A percentile compares a stretch with the other conserved stretches of the same genome.
Conservation (phyloP, 1,284 basidiomycete genomes). For the Sporisorium scitamineum region DNA sequence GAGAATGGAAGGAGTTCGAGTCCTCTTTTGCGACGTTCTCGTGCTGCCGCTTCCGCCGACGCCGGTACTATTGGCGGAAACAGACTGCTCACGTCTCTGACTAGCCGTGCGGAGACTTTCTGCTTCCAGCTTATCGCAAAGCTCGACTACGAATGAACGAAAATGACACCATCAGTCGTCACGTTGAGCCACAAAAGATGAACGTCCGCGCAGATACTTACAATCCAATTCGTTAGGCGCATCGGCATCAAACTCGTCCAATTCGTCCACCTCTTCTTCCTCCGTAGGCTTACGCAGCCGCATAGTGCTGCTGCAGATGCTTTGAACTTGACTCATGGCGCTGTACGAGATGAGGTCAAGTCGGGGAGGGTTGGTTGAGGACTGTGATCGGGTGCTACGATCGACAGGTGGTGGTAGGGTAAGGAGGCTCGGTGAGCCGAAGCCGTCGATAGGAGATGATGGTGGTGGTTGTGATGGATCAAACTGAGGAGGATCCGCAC, state of each 20-base stretch:
- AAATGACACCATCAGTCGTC: background rate
- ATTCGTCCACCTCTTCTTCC: conserved; percentile 19
- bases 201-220: conserved; percentile 6
- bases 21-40: conserved; percentile 12
- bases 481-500: conserved; percentile 5
- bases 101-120: conserved; percentile 7
- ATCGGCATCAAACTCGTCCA: conserved; percentile 23
- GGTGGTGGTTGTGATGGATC: conserved; percentile 3
- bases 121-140: conserved; percentile 31
- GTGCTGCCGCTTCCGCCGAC: background rate
- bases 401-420: background rate
- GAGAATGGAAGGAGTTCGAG: background rate
- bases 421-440: conserved; percentile 12
- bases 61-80: background rate
- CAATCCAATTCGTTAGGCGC: conserved; percentile 8
- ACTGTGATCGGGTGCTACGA: conserved; percentile 9
- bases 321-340: background rate
- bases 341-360: conserved; percentile 15
- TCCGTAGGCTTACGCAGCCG: background rate
- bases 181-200: background rate
- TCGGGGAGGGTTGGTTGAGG: background rate
- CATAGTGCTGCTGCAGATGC: background rate
- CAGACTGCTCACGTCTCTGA: background rate
- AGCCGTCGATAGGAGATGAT: conserved; percentile 30
- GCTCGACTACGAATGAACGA: conserved; percentile 2